These are phyloP conservation scores for Microbotryum intermedium DNA, from an alignment of 1,284 basidiomycete genomes.

Conservation along the genomic window DNA sequence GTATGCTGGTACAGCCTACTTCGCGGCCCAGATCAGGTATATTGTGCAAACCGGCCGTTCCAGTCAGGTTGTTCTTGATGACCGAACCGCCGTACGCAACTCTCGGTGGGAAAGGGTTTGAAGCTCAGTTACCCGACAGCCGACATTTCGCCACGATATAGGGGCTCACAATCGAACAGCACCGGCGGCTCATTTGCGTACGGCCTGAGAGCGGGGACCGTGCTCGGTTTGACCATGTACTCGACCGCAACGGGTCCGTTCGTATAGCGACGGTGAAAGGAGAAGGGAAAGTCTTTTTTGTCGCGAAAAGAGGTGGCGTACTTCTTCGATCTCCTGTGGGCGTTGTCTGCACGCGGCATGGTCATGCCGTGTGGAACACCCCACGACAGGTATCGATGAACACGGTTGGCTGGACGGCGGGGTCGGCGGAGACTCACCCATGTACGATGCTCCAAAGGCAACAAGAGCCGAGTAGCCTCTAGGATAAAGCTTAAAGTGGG, in stretches of 20 bases:
- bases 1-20: background rate
- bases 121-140: background rate
- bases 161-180: slow-evolving; percentile 17
- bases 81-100: slow-evolving; percentile 26
- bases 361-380: background rate
- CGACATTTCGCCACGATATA: background rate
- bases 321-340: slow-evolving; percentile 3
- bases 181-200: background rate
- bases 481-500: background rate
- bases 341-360: slow-evolving; percentile 12
- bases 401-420: too few relatives aligned
- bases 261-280: slow-evolving; percentile 16
- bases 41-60: slow-evolving; percentile 4
- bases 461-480: slow-evolving; percentile 17
- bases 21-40: background rate
- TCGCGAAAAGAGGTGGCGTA: slow-evolving; percentile 11
- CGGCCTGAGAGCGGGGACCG: slow-evolving; percentile 2
- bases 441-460: slow-evolving; percentile 24
- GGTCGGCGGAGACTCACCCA: background rate
- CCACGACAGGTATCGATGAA: too few relatives aligned
- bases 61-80: slow-evolving; percentile 16
- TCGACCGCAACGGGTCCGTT: slow-evolving; percentile 27
- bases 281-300: slow-evolving; percentile 8
- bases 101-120: background rate
- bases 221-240: slow-evolving; percentile 12